Conservation (phyloP, 2,329 filamentous ascomycete species). For the Aspergillus pseudoglaucus region DNA sequence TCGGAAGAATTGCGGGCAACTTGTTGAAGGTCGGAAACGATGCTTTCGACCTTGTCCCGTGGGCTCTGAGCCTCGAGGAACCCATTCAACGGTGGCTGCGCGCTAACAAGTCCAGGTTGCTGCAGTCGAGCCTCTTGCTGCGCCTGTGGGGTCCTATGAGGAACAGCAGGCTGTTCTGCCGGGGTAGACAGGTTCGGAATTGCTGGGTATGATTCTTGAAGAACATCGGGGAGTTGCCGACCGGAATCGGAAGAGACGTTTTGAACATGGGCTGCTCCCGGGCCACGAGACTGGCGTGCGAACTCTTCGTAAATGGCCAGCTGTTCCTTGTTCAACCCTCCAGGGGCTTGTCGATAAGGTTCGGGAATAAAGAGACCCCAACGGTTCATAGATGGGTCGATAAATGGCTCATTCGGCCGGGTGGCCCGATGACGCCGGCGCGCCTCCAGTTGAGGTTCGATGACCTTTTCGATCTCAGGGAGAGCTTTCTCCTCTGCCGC, state of each 20-base stretch:
- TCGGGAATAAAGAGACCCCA: constrained; percentile 94
- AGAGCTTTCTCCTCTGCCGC: constrained; percentile 90
- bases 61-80: constrained; percentile 51
- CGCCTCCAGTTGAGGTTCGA: constrained; percentile 71
- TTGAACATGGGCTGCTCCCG: constrained; percentile 47
- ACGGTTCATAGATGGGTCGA: constrained; percentile 72
- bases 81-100: constrained; percentile 53
- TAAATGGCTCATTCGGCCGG: constrained; percentile 75
- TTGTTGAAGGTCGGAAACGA: constrained; percentile 53
- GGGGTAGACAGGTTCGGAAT: constrained; percentile 58
- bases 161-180: constrained; percentile 55
- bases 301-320: constrained; percentile 97
- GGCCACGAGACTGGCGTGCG: constrained; percentile 71
- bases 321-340: constrained; percentile 82
- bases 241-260: constrained; percentile 53
- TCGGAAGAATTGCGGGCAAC: constrained; percentile 51
- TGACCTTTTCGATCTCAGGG: constrained; percentile 89
- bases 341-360: constrained; percentile 78
- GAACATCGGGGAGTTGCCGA: constrained; percentile 56
- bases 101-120: constrained; percentile 29
- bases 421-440: constrained; percentile 69
- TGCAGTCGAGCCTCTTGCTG: constrained; percentile 40
- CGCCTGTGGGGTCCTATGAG: constrained; percentile 50
- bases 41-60: constrained; percentile 47
- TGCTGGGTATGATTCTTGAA: constrained; percentile 54